Percentiles rank a stretch among this genome's conserved stretches.
Conservation (phyloP, 2,329 filamentous ascomycete genomes). For the Trichophyton simii region DNA sequence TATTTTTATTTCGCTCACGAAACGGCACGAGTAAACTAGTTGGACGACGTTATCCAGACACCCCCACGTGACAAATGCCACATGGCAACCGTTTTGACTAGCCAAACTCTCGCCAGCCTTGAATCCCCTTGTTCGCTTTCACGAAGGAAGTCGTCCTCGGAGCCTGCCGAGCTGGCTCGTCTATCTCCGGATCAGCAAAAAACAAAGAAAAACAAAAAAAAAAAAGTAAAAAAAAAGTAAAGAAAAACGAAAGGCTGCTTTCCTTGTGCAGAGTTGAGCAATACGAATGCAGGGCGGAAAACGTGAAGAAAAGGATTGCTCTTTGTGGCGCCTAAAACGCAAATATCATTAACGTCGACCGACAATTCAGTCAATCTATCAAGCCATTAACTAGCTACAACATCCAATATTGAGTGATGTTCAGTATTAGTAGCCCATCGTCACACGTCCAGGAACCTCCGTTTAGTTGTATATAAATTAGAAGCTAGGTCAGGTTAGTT, state of each 20-base stretch:
- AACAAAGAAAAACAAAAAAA: background rate
- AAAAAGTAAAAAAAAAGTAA: background rate
- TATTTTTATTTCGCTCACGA: too few relatives aligned
- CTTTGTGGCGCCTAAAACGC: background rate
- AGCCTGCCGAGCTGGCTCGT: background rate
- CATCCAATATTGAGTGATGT: background rate
- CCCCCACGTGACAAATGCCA: background rate
- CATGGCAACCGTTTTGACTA: background rate
- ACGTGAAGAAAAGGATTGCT: background rate
- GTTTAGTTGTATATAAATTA: background rate
- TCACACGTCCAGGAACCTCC: background rate
- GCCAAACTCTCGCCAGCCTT: background rate
- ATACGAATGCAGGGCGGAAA: background rate
- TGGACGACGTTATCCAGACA: background rate
- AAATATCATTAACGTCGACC: background rate
- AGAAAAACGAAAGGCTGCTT: background rate
- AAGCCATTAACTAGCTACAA: background rate
- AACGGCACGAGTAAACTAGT: background rate
- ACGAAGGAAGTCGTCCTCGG: background rate
- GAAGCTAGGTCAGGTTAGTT: background rate
- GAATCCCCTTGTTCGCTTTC: background rate
- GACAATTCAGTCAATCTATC: background rate
- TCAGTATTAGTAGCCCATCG: background rate
- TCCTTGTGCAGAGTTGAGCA: background rate
- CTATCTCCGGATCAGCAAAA: background rate